Percentiles rank a stretch among this genome's conserved stretches.
Conservation (phyloP, 2,329 filamentous ascomycete genomes). For the Graphilbum sp. region DNA sequence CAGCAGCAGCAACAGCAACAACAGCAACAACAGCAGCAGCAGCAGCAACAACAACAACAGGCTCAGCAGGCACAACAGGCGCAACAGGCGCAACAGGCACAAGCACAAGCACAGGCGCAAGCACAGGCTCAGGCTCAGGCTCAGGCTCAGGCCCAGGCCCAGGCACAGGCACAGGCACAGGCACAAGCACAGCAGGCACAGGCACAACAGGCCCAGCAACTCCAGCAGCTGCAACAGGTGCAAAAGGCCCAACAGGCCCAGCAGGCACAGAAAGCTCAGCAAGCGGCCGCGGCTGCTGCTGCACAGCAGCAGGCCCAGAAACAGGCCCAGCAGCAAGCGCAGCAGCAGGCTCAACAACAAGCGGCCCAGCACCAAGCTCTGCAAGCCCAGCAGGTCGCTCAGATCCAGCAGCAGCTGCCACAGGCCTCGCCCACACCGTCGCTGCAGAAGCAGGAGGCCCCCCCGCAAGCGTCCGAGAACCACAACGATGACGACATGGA, state of each 20-base stretch:
- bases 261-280: slow-evolving; percentile 4
- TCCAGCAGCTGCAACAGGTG: slow-evolving; percentile 15
- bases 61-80: slow-evolving; percentile 11
- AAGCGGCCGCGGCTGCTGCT: background rate
- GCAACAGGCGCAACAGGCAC: no score
- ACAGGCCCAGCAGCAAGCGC: slow-evolving; percentile 2
- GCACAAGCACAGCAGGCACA: slow-evolving; percentile 16
- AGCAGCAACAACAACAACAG: slow-evolving; percentile 9
- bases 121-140: no score
- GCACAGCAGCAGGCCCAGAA: slow-evolving; percentile 1
- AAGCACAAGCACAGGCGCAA: slow-evolving; percentile 9
- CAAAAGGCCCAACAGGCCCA: slow-evolving; percentile 12
- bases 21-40: slow-evolving; percentile 7
- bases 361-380: slow-evolving; percentile 12
- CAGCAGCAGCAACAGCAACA: slow-evolving; percentile 7
- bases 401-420: slow-evolving; percentile 12
- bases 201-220: slow-evolving; percentile 6
- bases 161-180: no score
- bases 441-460: slow-evolving; percentile 11
- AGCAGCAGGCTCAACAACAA: slow-evolving; percentile 6
- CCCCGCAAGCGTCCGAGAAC: slow-evolving; percentile 15
- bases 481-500: slow-evolving; percentile 35
- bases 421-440: slow-evolving; percentile 8
- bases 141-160: no score
- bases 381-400: slow-evolving; percentile 10